Conservation (phyloP, 495 filamentous ascomycete species). For the Aspergillus carlsbadensis region DNA sequence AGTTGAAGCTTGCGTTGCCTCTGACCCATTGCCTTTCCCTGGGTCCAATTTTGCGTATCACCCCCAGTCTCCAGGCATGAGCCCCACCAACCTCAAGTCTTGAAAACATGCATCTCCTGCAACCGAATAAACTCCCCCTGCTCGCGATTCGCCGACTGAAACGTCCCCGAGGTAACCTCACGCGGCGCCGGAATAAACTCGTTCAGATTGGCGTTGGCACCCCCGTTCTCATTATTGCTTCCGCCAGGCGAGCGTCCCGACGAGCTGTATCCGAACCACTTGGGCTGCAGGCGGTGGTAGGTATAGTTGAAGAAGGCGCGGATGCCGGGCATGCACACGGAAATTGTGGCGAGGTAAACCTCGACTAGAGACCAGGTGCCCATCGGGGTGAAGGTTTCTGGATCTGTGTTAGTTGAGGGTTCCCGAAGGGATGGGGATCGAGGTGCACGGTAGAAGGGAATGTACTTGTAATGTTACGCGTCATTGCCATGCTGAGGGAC, state of each 20-base stretch:
- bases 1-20: too few species aligned
- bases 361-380: slow-evolving; percentile 45
- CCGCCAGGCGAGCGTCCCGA: too few species aligned
- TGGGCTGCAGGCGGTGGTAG: too few species aligned
- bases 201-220: background rate
- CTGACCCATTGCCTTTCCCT: too few species aligned
- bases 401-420: slow-evolving; percentile 24
- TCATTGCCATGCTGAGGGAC: slow-evolving; percentile 23
- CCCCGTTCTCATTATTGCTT: too few species aligned
- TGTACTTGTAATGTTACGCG: slow-evolving; percentile 1
- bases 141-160: background rate
- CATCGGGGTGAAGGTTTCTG: slow-evolving; percentile 13
- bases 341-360: slow-evolving; percentile 45
- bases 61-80: background rate
- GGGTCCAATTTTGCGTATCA: too few species aligned
- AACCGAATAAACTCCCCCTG: slow-evolving; percentile 3
- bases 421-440: slow-evolving; percentile 8
- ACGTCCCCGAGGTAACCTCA: background rate
- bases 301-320: slow-evolving; percentile 26
- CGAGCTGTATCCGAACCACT: background rate
- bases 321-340: slow-evolving; percentile 45
- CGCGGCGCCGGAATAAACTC: background rate
- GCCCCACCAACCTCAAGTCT: background rate
- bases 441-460: background rate
- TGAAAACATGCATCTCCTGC: background rate